Evolutionary conservation across 2,329 filamentous ascomycete species (phyloP).

Genomic region (Gyromitra esculenta): DNA sequence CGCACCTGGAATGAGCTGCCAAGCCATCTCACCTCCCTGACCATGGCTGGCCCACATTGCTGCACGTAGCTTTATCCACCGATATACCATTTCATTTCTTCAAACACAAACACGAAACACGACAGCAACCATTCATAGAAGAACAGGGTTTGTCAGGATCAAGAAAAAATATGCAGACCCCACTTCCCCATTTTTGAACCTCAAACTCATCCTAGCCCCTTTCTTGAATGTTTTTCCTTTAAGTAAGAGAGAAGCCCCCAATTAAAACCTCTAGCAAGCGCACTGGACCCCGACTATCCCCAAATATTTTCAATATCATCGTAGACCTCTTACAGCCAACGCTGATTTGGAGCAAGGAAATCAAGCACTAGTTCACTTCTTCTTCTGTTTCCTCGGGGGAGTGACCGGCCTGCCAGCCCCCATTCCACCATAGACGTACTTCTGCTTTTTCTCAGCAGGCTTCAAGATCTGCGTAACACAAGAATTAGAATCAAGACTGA

Average conservation of each 20-base stretch:
- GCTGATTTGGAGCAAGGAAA: slow-evolving; percentile 45
- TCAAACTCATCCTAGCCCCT: slow-evolving; percentile 50
- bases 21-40: slow-evolving; percentile 47
- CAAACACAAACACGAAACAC: slow-evolving; percentile 54
- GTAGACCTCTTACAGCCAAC: slow-evolving; percentile 45
- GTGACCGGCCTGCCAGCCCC: slow-evolving; percentile 75
- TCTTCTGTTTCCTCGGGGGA: slow-evolving; percentile 76
- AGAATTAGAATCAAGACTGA: slow-evolving; percentile 35
- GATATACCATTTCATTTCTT: slow-evolving; percentile 55
- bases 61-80: slow-evolving; percentile 52
- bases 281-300: slow-evolving; percentile 45
- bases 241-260: slow-evolving; percentile 53
- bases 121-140: slow-evolving; percentile 53
- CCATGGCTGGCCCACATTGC: slow-evolving; percentile 46
- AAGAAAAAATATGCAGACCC: slow-evolving; percentile 53
- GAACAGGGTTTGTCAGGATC: slow-evolving; percentile 49
- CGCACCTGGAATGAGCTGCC: slow-evolving; percentile 47
- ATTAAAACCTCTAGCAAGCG: slow-evolving; percentile 54
- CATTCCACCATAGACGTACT: slow-evolving; percentile 87
- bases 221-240: slow-evolving; percentile 52
- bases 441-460: slow-evolving; percentile 99
- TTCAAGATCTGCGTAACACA: slow-evolving; percentile 80
- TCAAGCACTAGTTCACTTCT: slow-evolving; percentile 66
- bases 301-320: slow-evolving; percentile 49
- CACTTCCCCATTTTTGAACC: slow-evolving; percentile 52